These are phyloP conservation scores for Gleditsia sinensis DNA, from an alignment of 306 rosid genomes.

Conservation along the genomic window DNA sequence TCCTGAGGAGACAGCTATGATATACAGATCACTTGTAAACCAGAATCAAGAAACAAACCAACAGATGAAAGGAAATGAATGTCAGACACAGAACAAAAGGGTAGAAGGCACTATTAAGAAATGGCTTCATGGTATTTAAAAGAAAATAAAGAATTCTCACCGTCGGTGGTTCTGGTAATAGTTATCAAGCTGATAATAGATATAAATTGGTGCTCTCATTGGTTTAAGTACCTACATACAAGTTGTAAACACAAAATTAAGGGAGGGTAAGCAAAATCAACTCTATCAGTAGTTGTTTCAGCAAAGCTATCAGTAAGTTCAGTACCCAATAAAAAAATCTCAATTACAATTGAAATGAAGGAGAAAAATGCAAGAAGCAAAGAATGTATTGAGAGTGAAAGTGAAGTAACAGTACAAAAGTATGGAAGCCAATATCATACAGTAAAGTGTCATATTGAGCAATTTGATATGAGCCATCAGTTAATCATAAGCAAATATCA, in stretches of 20 bases:
- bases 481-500: too few relatives aligned
- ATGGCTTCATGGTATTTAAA: conserved; percentile 15
- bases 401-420: neutral
- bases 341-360: neutral
- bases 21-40: conserved; percentile 1
- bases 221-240: conserved; percentile 64
- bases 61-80: conserved; percentile 1
- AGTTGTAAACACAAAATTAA: conserved; percentile 31
- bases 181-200: conserved; percentile 94
- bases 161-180: conserved; percentile 94
- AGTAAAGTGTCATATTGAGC: conserved; percentile 16
- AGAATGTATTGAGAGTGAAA: conserved; percentile 9
- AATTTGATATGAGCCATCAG: conserved; percentile 9
- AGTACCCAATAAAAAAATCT: conserved; percentile 23
- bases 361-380: neutral
- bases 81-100: conserved; percentile 23
- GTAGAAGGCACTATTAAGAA: neutral
- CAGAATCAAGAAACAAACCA: neutral
- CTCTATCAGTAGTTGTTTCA: neutral
- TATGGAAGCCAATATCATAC: conserved; percentile 4
- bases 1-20: neutral
- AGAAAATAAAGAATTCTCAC: conserved; percentile 50
- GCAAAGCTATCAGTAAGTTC: conserved; percentile 13
- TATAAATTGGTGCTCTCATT: conserved; percentile 88
- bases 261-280: conserved; percentile 22